Evolutionary conservation across 108 stramenopile genomes (phyloP).

Genomic region (Fragilariopsis cylindrus): DNA sequence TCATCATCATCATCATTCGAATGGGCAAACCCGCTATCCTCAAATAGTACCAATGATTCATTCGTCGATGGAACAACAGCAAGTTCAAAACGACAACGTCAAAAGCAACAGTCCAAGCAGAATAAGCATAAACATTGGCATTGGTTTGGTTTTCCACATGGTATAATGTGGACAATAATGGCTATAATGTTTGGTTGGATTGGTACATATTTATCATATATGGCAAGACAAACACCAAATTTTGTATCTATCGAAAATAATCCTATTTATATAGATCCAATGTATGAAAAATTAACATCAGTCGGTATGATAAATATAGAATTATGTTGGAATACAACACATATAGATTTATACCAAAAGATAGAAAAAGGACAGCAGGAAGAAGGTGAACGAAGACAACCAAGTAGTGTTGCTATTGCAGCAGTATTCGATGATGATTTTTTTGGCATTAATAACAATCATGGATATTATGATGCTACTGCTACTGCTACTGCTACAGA

Average conservation of each 20-base stretch:
- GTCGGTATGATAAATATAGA: constrained; percentile 42
- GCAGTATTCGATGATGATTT: no score
- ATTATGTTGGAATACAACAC: constrained; percentile 43
- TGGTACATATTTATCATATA: constrained; percentile 18
- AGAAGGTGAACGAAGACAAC: not conserved
- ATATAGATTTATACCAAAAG: not conserved
- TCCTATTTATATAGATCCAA: constrained; percentile 39
- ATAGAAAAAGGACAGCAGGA: not conserved
- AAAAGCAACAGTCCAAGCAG: no score
- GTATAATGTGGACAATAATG: constrained; percentile 38
- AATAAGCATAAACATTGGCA: no score
- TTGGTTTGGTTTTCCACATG: constrained; percentile 27
- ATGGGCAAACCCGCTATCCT: not conserved
- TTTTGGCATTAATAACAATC: no score
- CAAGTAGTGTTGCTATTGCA: no score
- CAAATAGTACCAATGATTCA: not conserved
- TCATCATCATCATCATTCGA: not conserved
- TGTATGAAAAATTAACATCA: constrained; percentile 25
- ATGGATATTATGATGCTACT: no score
- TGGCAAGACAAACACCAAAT: constrained; percentile 18
- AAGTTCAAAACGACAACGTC: no score
- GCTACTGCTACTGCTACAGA: not conserved
- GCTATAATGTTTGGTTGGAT: constrained; percentile 24
- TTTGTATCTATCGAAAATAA: constrained; percentile 31
- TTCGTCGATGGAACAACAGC: not conserved